Conservation (phyloP, 2,329 filamentous ascomycete genomes). For the Penicillium sp. region DNA sequence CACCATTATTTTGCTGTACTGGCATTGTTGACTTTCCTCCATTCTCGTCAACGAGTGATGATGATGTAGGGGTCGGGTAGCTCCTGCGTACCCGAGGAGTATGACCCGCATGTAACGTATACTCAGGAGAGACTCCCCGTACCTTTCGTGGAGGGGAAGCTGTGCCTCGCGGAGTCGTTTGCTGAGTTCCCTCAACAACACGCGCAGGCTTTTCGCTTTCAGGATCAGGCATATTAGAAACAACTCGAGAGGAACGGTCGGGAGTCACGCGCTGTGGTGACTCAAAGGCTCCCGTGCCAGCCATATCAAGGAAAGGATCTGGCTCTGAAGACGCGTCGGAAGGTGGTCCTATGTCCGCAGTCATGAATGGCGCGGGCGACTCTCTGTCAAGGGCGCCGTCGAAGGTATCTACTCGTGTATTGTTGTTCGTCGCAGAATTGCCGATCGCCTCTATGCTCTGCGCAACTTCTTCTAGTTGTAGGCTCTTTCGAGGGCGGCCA, state of each 20-base stretch:
- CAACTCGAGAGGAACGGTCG: neutral
- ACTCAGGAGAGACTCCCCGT: constrained; percentile 27
- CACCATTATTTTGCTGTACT: constrained; percentile 11
- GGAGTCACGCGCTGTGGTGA: neutral
- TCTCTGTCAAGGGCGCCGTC: constrained; percentile 27
- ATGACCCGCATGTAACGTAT: constrained; percentile 30
- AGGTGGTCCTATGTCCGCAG: constrained; percentile 14
- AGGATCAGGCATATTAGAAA: neutral
- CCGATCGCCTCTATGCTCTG: constrained; percentile 19
- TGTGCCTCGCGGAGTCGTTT: constrained; percentile 30
- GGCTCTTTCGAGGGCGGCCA: constrained; percentile 37
- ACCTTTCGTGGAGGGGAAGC: constrained; percentile 27
- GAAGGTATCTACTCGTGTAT: constrained; percentile 16
- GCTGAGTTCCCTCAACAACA: neutral
- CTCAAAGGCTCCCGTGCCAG: constrained; percentile 14
- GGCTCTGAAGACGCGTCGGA: constrained; percentile 6
- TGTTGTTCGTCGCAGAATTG: constrained; percentile 15
- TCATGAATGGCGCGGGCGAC: constrained; percentile 12
- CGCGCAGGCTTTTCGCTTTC: neutral
- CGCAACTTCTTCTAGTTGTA: constrained; percentile 20
- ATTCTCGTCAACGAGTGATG: constrained; percentile 36
- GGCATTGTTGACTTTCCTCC: constrained; percentile 11
- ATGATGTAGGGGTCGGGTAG: constrained; percentile 40
- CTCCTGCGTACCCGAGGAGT: constrained; percentile 29
- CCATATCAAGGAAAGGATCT: constrained; percentile 20